Evolutionary conservation across 176 grass and related monocot species (phyloP), one percentile per base, ranked within the genome.

Genomic region (Eleusine indica): DNA sequence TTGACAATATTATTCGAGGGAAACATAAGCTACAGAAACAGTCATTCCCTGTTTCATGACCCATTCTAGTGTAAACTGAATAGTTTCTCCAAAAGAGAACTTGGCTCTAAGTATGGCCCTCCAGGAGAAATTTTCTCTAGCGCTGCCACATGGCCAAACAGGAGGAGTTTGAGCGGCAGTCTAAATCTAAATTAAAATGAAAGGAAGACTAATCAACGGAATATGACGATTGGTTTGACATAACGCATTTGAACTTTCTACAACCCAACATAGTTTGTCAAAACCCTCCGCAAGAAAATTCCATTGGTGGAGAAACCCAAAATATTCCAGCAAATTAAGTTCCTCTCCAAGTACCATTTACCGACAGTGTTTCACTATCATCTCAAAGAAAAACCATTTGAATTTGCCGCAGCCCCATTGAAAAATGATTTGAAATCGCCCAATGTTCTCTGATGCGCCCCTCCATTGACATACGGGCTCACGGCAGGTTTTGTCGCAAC

Each of bases 401-500:
- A 86, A 60, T 51, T 61, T 0, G 6, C 15, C 1, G 37, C 22
- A 68, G 0, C 30, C 1, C n/a, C 74, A 22, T 43, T 64, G 29
- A 54, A 77, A 52, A 5, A 19, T 0, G 29, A 4, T 39, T 12
- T 28, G 29, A 19, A 40, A 9, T 8, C n/a, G 46, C 41, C 80
- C 71, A 76, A 38, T 71, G 87, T 46, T 53, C 54, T 9, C 1
- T 4, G 66, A 70, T 9, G 16, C 37, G 49, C 13, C 14, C 51
- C 42, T 62, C 9, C 7, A 54, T 37, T 89, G 82, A 77, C 87
- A 65, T 64, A 79, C 13, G 48, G 3, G 75, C 63, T 85, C 77
- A 56, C 54, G 64, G 37, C 77, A 32, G 5, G 18, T 46, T 35
- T 42, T 71, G 83, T 71, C 65, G 49, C 77, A 71, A 8, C 17